Conservation (phyloP, 345 rosid genomes). For the Raphanus sativus region DNA sequence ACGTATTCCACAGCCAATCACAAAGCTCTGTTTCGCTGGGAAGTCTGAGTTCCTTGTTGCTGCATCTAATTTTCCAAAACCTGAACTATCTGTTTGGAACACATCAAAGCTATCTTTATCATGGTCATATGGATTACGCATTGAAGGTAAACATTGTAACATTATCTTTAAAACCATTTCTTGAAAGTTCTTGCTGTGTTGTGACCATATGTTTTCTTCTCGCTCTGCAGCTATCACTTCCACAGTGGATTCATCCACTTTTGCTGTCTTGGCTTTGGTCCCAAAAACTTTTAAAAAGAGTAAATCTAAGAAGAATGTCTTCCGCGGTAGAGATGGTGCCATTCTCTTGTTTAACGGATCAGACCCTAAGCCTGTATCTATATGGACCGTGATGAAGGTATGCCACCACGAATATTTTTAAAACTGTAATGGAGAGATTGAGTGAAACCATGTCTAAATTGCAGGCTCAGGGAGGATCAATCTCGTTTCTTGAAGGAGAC, state of each 20-base stretch:
- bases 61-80: conserved; percentile 57
- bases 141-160: conserved; percentile 60
- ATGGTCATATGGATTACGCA: conserved; percentile 79
- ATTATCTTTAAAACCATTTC: background rate
- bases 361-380: conserved; percentile 67
- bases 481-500: conserved; percentile 44
- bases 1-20: conserved; percentile 40
- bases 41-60: conserved; percentile 77
- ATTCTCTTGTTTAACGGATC: conserved; percentile 64
- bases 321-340: conserved; percentile 66
- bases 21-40: conserved; percentile 65
- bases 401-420: background rate
- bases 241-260: conserved; percentile 47
- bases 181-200: background rate
- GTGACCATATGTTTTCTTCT: background rate
- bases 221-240: conserved; percentile 66
- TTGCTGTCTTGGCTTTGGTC: conserved; percentile 73
- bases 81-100: conserved; percentile 79
- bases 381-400: conserved; percentile 88
- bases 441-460: conserved; percentile 23
- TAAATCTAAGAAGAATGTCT: conserved; percentile 40
- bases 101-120: conserved; percentile 60
- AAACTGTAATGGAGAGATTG: background rate
- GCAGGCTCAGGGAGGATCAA: conserved; percentile 27
- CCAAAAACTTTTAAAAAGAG: conserved; percentile 43